phyloP scores from a whole-genome alignment of 1,139 yeast species.

The Yamadazyma dushanensis region DNA sequence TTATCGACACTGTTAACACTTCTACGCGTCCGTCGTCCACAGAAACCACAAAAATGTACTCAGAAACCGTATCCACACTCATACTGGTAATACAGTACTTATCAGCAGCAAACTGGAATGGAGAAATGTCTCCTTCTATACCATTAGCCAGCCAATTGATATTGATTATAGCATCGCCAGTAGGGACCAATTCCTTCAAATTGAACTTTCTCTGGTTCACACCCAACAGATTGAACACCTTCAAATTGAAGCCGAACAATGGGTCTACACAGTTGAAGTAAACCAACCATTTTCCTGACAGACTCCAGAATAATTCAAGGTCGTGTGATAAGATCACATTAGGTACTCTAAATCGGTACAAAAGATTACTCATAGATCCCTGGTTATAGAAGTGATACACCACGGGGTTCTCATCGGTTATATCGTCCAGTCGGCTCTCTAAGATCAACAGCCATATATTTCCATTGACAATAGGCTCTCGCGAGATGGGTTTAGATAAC shows the following conservation, averaged over 20 bases:
- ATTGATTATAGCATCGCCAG: conserved; percentile 21
- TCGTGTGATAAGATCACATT: conserved; percentile 15
- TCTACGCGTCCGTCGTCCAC: conserved; percentile 14
- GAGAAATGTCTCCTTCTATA: conserved; percentile 11
- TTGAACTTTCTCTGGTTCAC: conserved; percentile 15
- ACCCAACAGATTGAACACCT: conserved; percentile 29
- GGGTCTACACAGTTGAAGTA: conserved; percentile 24
- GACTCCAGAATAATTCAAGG: conserved; percentile 32
- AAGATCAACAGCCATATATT: conserved; percentile 33
- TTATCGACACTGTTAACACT: conserved; percentile 19
- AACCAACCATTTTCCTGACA: conserved; percentile 37
- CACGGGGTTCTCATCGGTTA: conserved; percentile 20
- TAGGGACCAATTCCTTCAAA: conserved; percentile 13
- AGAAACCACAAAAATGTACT: conserved; percentile 18
- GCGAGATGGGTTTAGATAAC: conserved; percentile 24
- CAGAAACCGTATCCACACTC: conserved; percentile 11
- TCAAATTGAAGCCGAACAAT: conserved; percentile 32
- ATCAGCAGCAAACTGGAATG: conserved; percentile 9
- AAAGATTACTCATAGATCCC: conserved; percentile 31
- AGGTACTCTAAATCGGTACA: conserved; percentile 25
- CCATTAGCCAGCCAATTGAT: conserved; percentile 21
- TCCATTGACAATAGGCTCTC: conserved; percentile 14
- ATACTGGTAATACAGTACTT: conserved; percentile 13
- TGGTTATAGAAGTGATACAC: conserved; percentile 36
- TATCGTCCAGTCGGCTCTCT: conserved; percentile 14